Conservation (phyloP, 2,329 filamentous ascomycete genomes). For the Thielaviopsis euricoi region DNA sequence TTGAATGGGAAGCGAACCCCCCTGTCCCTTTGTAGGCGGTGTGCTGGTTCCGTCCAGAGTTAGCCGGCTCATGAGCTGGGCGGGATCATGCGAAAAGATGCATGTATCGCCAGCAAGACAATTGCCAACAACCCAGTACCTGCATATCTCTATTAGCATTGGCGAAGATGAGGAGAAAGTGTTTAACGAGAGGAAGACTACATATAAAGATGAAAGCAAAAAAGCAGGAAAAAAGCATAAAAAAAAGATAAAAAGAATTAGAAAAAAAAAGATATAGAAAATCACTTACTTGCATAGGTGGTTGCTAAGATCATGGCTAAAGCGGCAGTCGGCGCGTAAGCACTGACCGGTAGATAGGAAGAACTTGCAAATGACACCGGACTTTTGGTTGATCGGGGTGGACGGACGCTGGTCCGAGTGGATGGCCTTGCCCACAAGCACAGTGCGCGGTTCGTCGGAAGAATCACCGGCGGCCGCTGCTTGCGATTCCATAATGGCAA, state of each 20-base stretch:
- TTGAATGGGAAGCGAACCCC: conserved; percentile 54
- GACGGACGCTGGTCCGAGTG: conserved; percentile 55
- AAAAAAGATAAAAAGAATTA: conserved; percentile 11
- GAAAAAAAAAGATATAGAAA: neutral
- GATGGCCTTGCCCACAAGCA: conserved; percentile 84
- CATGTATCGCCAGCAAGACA: conserved; percentile 88
- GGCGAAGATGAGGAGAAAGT: neutral
- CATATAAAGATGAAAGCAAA: too few species aligned
- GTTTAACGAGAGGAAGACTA: neutral
- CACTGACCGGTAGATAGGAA: conserved; percentile 93
- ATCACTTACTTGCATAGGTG: conserved; percentile 95
- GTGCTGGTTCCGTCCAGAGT: conserved; percentile 50
- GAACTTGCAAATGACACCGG: conserved; percentile 89
- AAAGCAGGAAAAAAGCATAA: conserved; percentile 1
- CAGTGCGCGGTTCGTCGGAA: conserved; percentile 41
- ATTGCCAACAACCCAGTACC: conserved; percentile 91
- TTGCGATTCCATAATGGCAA: conserved; percentile 61
- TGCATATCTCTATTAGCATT: conserved; percentile 23
- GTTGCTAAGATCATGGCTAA: conserved; percentile 89
- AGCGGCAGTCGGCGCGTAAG: conserved; percentile 85
- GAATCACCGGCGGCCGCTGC: conserved; percentile 23
- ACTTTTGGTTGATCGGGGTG: conserved; percentile 65
- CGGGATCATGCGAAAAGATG: conserved; percentile 92
- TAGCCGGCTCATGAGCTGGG: conserved; percentile 68
- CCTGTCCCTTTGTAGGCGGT: conserved; percentile 44